Base-by-base conservation (phyloP, 352 stramenopile species). In the Pythium utonaiense region DNA sequence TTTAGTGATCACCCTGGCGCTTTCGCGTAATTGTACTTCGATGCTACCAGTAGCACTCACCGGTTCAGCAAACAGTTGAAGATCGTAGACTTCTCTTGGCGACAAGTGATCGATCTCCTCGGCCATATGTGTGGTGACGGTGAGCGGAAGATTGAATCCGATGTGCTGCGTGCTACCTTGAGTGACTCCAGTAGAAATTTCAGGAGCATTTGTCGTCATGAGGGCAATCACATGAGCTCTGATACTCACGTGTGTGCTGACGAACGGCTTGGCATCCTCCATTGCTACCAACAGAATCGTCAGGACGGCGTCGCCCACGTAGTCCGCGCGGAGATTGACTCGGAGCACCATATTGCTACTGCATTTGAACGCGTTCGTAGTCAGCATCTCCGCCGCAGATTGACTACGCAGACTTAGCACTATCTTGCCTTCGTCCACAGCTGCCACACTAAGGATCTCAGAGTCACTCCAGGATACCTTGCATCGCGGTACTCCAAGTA, bases 91-190 rank as follows among this genome's bases (percentile, higher is more conserved):
- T 36, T 56, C 47, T 14, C 19, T 45, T 17, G 30, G 10, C 27
- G 44, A 36, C 2, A 48, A 47, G 12, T 27, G 0, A 16, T 3
- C 9, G 22, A 19, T 16, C 9, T 25, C 41, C 3, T 6, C 3
- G 6, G 49, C 33, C 2, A 19, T 33, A 7, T 19, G 33, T 24
- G n/a, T 19, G n/a, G 22, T 3, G 2, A 56, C 7, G 17, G 19
- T 3, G 14, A 64, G 38, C 7, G 19, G 19, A 21, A 54, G 57
- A 22, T 64, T 59, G 31, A 64, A 64, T 10, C 57, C 57, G 16
- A 59, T 30, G 40, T 64, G 38, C 2, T 16, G 3, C 0, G 14
- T 49, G 1, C 3, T 3, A 3, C 2, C 33, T 1, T 17, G 7
- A n/a, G 28, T 17, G 0, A 24, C 21, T 9, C 12, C 14, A 0